These are phyloP conservation scores for Aspergillus biplanus DNA, from an alignment of 495 filamentous ascomycete genomes.

Conservation along the genomic window DNA sequence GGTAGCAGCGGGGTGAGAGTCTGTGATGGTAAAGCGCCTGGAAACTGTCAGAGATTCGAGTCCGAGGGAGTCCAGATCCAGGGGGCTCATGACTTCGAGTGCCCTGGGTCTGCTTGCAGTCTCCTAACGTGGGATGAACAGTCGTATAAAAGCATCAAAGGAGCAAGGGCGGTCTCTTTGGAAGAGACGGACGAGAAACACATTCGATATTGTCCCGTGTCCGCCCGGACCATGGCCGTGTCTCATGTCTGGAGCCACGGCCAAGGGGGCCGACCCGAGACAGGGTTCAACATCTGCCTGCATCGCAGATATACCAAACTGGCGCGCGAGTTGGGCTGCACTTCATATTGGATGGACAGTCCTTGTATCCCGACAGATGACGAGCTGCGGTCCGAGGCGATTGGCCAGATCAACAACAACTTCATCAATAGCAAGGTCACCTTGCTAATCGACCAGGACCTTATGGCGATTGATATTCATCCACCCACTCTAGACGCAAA, in stretches of 20 bases:
- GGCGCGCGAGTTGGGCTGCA: slow-evolving; percentile 7
- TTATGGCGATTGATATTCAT: slow-evolving; percentile 7
- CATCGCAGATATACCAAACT: slow-evolving; percentile 4
- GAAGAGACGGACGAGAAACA: slow-evolving; percentile 5
- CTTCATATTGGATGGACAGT: slow-evolving; percentile 15
- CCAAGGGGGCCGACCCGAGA: slow-evolving; percentile 10
- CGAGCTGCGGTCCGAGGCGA: slow-evolving; percentile 1
- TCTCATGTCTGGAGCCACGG: slow-evolving; percentile 16
- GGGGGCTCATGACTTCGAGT: slow-evolving; percentile 6
- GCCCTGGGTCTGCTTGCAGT: slow-evolving; percentile 8
- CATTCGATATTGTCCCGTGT: slow-evolving; percentile 7
- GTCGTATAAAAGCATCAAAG: slow-evolving; percentile 5
- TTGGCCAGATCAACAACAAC: slow-evolving; percentile 8
- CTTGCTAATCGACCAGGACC: slow-evolving; percentile 7
- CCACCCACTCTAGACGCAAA: not conserved
- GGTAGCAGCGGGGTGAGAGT: not conserved
- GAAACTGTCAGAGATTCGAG: slow-evolving; percentile 14
- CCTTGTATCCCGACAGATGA: slow-evolving; percentile 7
- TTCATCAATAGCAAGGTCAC: slow-evolving; percentile 9
- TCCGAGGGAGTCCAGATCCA: slow-evolving; percentile 5
- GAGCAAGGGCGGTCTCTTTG: not conserved
- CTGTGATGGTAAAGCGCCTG: slow-evolving; percentile 12
- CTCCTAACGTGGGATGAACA: slow-evolving; percentile 10
- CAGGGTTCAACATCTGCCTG: slow-evolving; percentile 14
- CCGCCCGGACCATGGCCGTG: slow-evolving; percentile 2